Conservation (phyloP, 257 asterid genomes). For the Misopates orontium region DNA sequence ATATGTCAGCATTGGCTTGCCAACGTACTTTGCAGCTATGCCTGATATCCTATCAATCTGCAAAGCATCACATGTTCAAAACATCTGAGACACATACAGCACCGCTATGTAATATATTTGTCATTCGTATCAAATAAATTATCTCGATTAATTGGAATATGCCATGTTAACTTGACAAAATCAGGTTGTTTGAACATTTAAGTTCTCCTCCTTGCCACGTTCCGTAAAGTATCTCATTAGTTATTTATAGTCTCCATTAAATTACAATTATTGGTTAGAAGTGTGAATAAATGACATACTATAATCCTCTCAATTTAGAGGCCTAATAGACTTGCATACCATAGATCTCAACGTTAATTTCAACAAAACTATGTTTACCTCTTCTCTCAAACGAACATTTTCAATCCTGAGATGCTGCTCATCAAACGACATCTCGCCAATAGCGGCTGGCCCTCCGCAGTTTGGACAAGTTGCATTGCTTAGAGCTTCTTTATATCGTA, state of each 20-base stretch:
- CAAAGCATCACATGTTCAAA: not conserved
- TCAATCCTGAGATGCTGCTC: conserved; percentile 77
- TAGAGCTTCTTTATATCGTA: conserved; percentile 66
- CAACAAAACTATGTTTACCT: conserved; percentile 35
- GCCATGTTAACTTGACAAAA: too few species aligned
- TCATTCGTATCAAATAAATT: too few species aligned
- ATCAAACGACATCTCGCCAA: conserved; percentile 72
- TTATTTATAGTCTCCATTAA: too few species aligned
- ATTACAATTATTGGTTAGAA: too few species aligned
- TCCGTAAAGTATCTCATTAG: too few species aligned
- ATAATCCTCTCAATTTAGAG: not conserved
- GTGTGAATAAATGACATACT: too few species aligned
- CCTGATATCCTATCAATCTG: conserved; percentile 76
- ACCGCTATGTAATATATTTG: too few species aligned
- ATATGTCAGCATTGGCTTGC: conserved; percentile 64
- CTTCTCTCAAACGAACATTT: conserved; percentile 71
- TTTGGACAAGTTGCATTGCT: conserved; percentile 60
- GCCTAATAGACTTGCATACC: not conserved
- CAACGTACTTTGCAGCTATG: conserved; percentile 74
- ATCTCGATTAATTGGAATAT: too few species aligned
- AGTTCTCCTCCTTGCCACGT: too few species aligned
- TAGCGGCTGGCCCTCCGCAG: conserved; percentile 75
- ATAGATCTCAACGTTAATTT: not conserved
- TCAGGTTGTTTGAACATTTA: too few species aligned
- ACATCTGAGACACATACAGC: too few species aligned